Percentiles rank a stretch among this genome's conserved stretches.
Conservation (phyloP, 208 protist species). For the Acanthamoeba culbertsoni region DNA sequence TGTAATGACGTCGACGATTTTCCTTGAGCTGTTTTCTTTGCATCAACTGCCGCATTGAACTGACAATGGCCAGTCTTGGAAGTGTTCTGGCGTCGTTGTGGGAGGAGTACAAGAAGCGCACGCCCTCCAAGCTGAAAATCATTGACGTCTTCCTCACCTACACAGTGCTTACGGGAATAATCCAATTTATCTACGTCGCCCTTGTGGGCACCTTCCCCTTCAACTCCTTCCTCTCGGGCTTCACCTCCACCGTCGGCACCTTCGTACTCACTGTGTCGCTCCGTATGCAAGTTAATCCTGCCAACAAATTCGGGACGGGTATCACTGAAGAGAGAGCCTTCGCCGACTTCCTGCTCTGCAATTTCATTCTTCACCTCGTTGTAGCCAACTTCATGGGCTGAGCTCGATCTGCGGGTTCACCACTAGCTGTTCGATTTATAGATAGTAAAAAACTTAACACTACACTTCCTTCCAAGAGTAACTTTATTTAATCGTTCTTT, state of each 20-base stretch:
- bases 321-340: slow-evolving; percentile 74
- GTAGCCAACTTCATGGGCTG: slow-evolving; percentile 78
- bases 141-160: slow-evolving; percentile 76
- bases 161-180: slow-evolving; percentile 72
- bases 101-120: slow-evolving; percentile 46
- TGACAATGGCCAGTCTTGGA: neutral
- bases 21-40: no score
- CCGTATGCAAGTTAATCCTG: slow-evolving; percentile 75
- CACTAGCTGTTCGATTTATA: no score
- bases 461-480: no score
- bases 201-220: slow-evolving; percentile 78
- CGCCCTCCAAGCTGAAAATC: slow-evolving; percentile 73
- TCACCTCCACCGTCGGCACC: slow-evolving; percentile 76
- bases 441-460: no score
- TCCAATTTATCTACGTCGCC: slow-evolving; percentile 74
- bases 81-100: neutral
- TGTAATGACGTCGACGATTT: no score
- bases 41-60: no score
- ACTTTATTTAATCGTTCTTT: neutral
- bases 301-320: slow-evolving; percentile 60
- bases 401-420: no score
- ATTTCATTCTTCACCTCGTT: slow-evolving; percentile 73
- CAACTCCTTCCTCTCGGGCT: slow-evolving; percentile 78
- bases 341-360: slow-evolving; percentile 70
- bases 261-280: slow-evolving; percentile 73